Percentiles rank a stretch among this genome's conserved stretches.
These are phyloP conservation scores for Trichoderma aggressivum DNA, from an alignment of 2,329 filamentous ascomycete species.

Conservation along the genomic window DNA sequence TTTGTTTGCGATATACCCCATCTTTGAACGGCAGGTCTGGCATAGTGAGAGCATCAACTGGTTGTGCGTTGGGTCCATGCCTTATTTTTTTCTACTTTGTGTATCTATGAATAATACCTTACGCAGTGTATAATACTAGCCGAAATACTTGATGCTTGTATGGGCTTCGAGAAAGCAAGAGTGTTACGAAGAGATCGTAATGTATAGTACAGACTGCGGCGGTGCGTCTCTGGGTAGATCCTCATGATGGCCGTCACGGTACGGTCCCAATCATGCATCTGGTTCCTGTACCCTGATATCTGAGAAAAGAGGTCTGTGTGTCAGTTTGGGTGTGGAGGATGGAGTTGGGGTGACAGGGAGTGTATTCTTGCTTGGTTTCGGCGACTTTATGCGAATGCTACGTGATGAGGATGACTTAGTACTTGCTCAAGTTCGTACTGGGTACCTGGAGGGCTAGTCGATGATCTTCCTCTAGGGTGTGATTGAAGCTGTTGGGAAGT, in stretches of 20 bases:
- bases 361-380: neutral
- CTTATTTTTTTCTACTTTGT: constrained; percentile 13
- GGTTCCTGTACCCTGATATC: neutral
- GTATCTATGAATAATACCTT: constrained; percentile 1
- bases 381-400: neutral
- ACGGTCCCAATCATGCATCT: neutral
- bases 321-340: neutral
- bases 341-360: neutral
- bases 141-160: neutral
- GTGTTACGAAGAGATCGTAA: neutral
- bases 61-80: constrained; percentile 15
- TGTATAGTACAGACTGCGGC: neutral
- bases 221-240: neutral
- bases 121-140: constrained; percentile 1
- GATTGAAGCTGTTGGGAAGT: neutral
- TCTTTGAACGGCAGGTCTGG: constrained; percentile 17
- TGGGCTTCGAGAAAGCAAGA: neutral
- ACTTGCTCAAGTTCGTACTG: neutral
- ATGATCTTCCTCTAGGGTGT: neutral
- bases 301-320: neutral
- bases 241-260: neutral
- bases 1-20: constrained; percentile 14
- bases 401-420: neutral
- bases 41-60: constrained; percentile 17
- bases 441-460: neutral